phyloP scores from a whole-genome alignment of 2,329 filamentous ascomycete genomes.

The Lithohypha guttulata region DNA sequence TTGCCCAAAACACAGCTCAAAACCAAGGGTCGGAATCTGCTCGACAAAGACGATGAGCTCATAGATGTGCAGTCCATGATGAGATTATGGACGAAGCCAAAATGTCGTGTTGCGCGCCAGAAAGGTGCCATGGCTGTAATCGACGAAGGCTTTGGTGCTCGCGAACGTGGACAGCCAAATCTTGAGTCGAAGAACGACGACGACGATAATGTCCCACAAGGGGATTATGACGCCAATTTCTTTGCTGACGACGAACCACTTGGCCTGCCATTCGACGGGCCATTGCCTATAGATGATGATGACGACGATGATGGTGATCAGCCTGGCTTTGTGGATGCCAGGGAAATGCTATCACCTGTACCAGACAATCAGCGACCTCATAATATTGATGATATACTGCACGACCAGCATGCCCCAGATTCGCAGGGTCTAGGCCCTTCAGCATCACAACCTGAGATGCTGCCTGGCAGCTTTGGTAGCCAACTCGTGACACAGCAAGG shows the following conservation, averaged over 20 bases:
- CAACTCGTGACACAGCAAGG: slow-evolving; percentile 53
- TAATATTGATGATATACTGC: slow-evolving; percentile 10
- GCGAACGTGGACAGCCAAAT: slow-evolving; percentile 44
- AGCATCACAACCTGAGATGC: slow-evolving; percentile 13
- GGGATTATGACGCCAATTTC: slow-evolving; percentile 94
- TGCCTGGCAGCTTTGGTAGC: slow-evolving; percentile 49
- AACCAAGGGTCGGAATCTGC: slow-evolving; percentile 80
- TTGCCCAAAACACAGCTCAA: slow-evolving; percentile 92
- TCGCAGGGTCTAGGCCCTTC: not conserved
- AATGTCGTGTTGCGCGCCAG: slow-evolving; percentile 65
- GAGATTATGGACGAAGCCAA: slow-evolving; percentile 87
- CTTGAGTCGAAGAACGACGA: slow-evolving; percentile 11
- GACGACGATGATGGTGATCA: slow-evolving; percentile 27
- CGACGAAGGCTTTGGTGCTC: slow-evolving; percentile 93
- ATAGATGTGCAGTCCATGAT: slow-evolving; percentile 90
- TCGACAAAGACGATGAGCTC: slow-evolving; percentile 86
- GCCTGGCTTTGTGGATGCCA: slow-evolving; percentile 35
- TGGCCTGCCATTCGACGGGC: slow-evolving; percentile 35
- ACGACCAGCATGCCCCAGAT: slow-evolving; percentile 9
- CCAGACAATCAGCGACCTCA: slow-evolving; percentile 14
- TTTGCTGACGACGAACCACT: slow-evolving; percentile 62
- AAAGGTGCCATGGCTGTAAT: slow-evolving; percentile 61
- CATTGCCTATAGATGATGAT: slow-evolving; percentile 35
- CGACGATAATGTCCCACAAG: slow-evolving; percentile 52
- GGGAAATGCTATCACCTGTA: slow-evolving; percentile 37